Evolutionary conservation across 805 yeast genomes (phyloP).

Genomic region (Saccharomycopsis fermentans): DNA sequence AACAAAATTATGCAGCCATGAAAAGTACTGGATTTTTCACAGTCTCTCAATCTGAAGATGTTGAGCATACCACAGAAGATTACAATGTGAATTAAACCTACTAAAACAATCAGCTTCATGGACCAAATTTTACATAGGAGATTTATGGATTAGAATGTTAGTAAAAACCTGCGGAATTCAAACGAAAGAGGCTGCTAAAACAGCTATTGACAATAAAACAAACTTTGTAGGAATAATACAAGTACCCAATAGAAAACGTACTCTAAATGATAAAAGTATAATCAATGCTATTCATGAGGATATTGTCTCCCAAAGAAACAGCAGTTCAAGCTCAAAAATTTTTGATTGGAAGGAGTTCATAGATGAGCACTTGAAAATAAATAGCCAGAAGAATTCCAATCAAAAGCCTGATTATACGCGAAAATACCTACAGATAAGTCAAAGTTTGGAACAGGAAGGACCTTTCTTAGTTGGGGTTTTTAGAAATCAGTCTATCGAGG

Average conservation of each 20-base stretch:
- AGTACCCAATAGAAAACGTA: constrained; percentile 74
- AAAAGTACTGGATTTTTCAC: no score
- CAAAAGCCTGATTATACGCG: constrained; percentile 19
- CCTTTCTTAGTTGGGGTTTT: constrained; percentile 85
- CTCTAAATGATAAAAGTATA: constrained; percentile 35
- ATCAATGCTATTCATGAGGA: constrained; percentile 32
- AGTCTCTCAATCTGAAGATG: no score
- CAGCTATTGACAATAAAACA: constrained; percentile 65
- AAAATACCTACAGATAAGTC: constrained; percentile 27
- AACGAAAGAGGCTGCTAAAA: constrained; percentile 54
- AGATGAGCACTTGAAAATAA: not conserved
- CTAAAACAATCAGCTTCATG: no score
- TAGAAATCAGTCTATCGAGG: constrained; percentile 64
- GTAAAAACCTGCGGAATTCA: constrained; percentile 83
- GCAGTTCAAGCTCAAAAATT: constrained; percentile 19
- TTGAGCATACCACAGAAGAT: no score
- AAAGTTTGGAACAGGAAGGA: constrained; percentile 30
- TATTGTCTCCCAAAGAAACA: constrained; percentile 28
- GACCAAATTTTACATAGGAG: no score
- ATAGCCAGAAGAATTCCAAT: not conserved
- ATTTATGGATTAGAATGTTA: constrained; percentile 21
- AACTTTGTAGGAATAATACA: constrained; percentile 74
- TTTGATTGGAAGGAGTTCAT: constrained; percentile 12
- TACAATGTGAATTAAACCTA: no score
- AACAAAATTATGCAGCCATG: no score